Conservation (phyloP, 371 early-diverging fungal genomes). For the Lichtheimia hyalospora region DNA sequence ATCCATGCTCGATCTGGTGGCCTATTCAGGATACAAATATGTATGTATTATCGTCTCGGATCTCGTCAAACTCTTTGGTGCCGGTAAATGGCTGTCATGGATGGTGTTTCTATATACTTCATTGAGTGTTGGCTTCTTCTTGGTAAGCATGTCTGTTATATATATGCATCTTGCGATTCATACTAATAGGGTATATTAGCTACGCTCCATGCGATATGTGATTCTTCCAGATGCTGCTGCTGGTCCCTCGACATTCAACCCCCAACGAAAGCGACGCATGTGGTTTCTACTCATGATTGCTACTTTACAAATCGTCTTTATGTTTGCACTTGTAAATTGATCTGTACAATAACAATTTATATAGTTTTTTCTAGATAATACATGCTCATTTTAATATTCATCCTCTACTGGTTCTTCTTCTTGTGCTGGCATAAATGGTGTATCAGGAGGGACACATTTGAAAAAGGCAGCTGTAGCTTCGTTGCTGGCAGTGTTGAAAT, state of each 20-base stretch:
- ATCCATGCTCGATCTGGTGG: constrained; percentile 85
- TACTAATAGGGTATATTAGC: constrained; percentile 29
- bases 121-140: constrained; percentile 75
- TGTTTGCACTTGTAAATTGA: constrained; percentile 71
- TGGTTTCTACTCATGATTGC: constrained; percentile 88
- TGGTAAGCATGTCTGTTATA: constrained; percentile 20
- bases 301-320: constrained; percentile 76
- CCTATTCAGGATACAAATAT: constrained; percentile 97
- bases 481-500: constrained; percentile 45
- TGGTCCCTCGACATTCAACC: constrained; percentile 71
- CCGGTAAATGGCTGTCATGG: constrained; percentile 59
- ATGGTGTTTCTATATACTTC: constrained; percentile 73
- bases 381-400: constrained; percentile 11
- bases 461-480: constrained; percentile 56
- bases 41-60: constrained; percentile 73
- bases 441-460: constrained; percentile 40
- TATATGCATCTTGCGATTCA: no score
- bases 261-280: constrained; percentile 81
- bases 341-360: constrained; percentile 2
- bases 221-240: constrained; percentile 83
- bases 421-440: constrained; percentile 55
- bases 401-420: constrained; percentile 41
- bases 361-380: constrained; percentile 9
- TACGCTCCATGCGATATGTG: constrained; percentile 88
- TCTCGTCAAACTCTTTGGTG: constrained; percentile 46